Conservation (phyloP, 768 basidiomycete genomes). For the Sporobolomyces phaffii region DNA sequence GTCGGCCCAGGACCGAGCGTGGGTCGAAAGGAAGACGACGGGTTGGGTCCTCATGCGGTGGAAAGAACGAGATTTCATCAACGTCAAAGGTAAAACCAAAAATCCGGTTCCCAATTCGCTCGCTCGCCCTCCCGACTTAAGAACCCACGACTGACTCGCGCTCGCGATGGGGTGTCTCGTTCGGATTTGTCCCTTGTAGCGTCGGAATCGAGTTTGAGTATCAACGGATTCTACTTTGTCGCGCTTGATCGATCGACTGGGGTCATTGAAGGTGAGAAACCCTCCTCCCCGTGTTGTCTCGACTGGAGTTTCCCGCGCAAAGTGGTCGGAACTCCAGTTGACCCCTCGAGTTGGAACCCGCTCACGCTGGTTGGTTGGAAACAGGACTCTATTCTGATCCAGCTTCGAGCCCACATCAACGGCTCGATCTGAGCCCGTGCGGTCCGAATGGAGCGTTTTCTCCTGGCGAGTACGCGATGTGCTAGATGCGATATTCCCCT, state of each 20-base stretch:
- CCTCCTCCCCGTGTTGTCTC: neutral
- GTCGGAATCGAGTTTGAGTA: constrained; percentile 31
- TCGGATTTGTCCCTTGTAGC: too few relatives aligned
- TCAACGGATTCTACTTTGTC: constrained; percentile 39
- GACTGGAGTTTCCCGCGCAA: too few relatives aligned
- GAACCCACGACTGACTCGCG: neutral
- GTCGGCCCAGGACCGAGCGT: constrained; percentile 2
- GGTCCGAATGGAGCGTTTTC: neutral
- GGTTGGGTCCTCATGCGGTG: constrained; percentile 40
- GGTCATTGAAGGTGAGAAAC: constrained; percentile 25
- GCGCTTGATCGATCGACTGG: constrained; percentile 35
- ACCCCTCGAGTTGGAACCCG: too few relatives aligned
- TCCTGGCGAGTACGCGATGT: neutral
- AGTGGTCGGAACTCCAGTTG: too few relatives aligned
- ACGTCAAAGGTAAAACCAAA: constrained; percentile 19
- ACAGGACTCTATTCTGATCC: constrained; percentile 28
- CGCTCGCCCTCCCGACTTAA: neutral
- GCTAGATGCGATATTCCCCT: neutral
- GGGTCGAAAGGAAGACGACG: constrained; percentile 23
- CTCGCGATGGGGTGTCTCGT: too few relatives aligned
- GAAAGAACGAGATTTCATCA: constrained; percentile 40
- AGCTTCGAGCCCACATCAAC: constrained; percentile 20
- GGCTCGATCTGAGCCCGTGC: constrained; percentile 10
- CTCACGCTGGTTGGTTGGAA: neutral
- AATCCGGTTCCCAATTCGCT: neutral